phyloP scores from a whole-genome alignment of 768 basidiomycete species.

The Lanmaoa rubissima region DNA sequence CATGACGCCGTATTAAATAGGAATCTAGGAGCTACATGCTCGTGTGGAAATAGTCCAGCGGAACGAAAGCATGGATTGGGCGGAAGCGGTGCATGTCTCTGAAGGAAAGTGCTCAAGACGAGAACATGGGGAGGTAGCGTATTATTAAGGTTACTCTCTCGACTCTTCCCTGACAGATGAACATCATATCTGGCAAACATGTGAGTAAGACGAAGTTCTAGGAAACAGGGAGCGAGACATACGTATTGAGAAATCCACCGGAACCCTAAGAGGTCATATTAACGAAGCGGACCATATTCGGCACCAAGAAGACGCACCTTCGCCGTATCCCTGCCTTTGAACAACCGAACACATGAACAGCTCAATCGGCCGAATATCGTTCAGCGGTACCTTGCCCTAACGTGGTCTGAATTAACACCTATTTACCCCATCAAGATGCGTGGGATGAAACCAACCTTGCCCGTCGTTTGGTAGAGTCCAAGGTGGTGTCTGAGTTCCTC shows the following conservation, averaged over 20 bases:
- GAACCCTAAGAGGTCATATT: constrained; percentile 56
- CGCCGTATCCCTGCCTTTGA: constrained; percentile 97
- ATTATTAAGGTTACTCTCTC: constrained; percentile 13
- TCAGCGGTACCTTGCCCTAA: constrained; percentile 95
- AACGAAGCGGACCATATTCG: constrained; percentile 2
- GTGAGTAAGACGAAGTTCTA: constrained; percentile 4
- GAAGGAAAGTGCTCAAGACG: constrained; percentile 10
- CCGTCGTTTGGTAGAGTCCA: constrained; percentile 98
- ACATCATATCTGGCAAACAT: constrained; percentile 25
- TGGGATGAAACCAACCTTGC: constrained; percentile 64
- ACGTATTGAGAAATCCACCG: constrained; percentile 98
- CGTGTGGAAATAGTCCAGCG: constrained; percentile 6
- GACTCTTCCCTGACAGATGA: neutral
- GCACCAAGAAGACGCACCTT: constrained; percentile 51
- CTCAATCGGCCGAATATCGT: constrained; percentile 96
- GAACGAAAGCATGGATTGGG: constrained; percentile 18
- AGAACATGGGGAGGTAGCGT: constrained; percentile 24
- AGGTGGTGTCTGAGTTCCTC: constrained; percentile 95
- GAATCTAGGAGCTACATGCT: constrained; percentile 23
- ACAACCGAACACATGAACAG: constrained; percentile 99
- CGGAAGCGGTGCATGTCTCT: constrained; percentile 10
- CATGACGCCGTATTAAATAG: constrained; percentile 11
- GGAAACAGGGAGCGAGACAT: constrained; percentile 28
- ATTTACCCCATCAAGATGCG: neutral
- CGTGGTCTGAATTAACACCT: constrained; percentile 5